Base-by-base conservation (phyloP, 129 eudicot genomes). In the Artemisia tridentata region DNA sequence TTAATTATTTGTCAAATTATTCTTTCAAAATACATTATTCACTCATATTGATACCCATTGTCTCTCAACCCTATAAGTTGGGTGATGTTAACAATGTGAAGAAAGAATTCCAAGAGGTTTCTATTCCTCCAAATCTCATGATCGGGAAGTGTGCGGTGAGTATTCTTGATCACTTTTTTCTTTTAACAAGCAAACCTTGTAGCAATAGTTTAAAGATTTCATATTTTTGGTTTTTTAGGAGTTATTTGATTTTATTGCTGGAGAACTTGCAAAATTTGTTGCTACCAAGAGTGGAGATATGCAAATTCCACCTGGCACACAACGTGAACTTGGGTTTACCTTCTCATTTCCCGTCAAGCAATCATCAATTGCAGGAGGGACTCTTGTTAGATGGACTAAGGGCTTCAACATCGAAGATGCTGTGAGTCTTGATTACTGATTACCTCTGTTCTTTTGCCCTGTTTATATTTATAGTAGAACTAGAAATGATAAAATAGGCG, bases 331-430 rank as follows among this genome's bases (percentile, higher is more conserved):
- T 46, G 99, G 99, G 68, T 93, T 93, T 64, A 93, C 99, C 57
- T 93, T 93, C 77, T 93, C 99, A 0, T 93, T 93, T 79, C 99
- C 99, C 2, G 91, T 93, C 34, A 87, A 78, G 68, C 99, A 93
- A 79, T 53, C 84, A 54, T 93, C 99, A 68, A 85, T 93, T 63
- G 83, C 92, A 38, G 88, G 95, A 17, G 99, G 99, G 45, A 84
- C 86, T 68, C 86, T 93, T 63, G 90, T 90, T 29, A 84, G 85
- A 61, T 93, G 99, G 99, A 89, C 99, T 34, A 93, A 93, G 66
- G 99, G 97, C 61, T 93, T 93, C 89, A 80, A 76, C 12, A 89
- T 92, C 29, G 96, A 83, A 73, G 98, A 89, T 64, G 79, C 95
- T 53, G 98, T 92, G 58, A 77, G 75, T 79, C 51, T 74, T 59